These are phyloP conservation scores for Phytopythium boreale DNA, from an alignment of 352 stramenopile species.

Conservation along the genomic window DNA sequence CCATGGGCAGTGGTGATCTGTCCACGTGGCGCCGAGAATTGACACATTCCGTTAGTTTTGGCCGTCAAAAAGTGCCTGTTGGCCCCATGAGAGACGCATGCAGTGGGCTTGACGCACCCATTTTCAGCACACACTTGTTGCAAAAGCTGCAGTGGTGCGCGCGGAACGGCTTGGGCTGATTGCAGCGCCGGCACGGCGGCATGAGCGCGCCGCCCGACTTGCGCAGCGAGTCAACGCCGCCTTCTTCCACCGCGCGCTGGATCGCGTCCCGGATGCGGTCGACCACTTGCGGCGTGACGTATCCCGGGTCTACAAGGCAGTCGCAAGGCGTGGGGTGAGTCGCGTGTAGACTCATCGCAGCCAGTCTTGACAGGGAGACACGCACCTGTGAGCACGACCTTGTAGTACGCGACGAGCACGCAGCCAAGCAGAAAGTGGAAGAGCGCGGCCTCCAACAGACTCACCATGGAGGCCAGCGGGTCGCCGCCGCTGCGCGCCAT, in stretches of 20 bases:
- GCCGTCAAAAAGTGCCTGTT: neutral
- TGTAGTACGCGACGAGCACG: conserved; percentile 59
- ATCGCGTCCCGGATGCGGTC: conserved; percentile 58
- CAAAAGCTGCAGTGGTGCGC: conserved; percentile 87
- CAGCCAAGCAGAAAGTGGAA: conserved; percentile 65
- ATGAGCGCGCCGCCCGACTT: conserved; percentile 10
- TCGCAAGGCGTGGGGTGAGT: neutral
- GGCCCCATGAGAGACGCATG: neutral
- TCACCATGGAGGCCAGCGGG: neutral
- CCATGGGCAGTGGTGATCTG: conserved; percentile 99
- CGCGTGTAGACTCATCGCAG: neutral
- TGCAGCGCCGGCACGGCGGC: conserved; percentile 56
- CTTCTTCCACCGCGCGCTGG: conserved; percentile 58
- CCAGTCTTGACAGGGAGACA: neutral
- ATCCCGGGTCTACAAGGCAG: conserved; percentile 58
- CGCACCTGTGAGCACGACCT: conserved; percentile 72
- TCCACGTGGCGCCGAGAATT: neutral
- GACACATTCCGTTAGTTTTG: neutral
- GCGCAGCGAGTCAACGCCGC: conserved; percentile 11
- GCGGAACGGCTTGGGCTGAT: conserved; percentile 71
- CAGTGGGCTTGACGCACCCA: conserved; percentile 53
- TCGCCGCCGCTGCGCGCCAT: conserved; percentile 17
- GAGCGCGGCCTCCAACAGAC: conserved; percentile 28
- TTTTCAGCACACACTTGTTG: conserved; percentile 81
- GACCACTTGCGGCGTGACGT: conserved; percentile 62